Evolutionary conservation across 1,284 basidiomycete genomes (phyloP).

Genomic region (Ustilago hordei): DNA sequence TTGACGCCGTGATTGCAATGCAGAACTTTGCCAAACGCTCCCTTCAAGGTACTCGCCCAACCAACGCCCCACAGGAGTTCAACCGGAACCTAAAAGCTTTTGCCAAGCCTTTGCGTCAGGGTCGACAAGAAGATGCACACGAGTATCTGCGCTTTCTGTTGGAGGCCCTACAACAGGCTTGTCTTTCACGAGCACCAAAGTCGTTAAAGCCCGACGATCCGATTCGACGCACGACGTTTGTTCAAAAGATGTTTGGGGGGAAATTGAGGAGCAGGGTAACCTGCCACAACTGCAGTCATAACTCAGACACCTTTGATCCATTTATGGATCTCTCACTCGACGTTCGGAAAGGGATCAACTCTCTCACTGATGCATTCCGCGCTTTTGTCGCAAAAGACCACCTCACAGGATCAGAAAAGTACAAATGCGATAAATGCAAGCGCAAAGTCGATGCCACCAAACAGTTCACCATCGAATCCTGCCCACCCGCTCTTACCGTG

Average conservation of each 20-base stretch:
- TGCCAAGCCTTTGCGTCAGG: slow-evolving; percentile 87
- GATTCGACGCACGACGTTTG: slow-evolving; percentile 89
- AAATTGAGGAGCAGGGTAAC: slow-evolving; percentile 89
- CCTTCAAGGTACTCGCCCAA: slow-evolving; percentile 29
- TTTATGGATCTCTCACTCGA: slow-evolving; percentile 83
- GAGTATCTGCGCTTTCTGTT: slow-evolving; percentile 96
- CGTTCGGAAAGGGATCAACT: slow-evolving; percentile 73
- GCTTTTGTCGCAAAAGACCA: slow-evolving; percentile 86
- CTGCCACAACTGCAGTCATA: slow-evolving; percentile 84
- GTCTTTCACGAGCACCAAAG: slow-evolving; percentile 80
- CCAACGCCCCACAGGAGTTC: slow-evolving; percentile 57
- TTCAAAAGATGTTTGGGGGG: slow-evolving; percentile 94
- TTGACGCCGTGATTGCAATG: slow-evolving; percentile 60
- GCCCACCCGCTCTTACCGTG: slow-evolving; percentile 91
- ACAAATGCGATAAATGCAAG: slow-evolving; percentile 97
- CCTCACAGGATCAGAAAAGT: slow-evolving; percentile 91
- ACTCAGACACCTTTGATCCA: slow-evolving; percentile 96
- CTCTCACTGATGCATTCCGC: slow-evolving; percentile 80
- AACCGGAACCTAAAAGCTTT: slow-evolving; percentile 74
- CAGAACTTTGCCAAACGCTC: slow-evolving; percentile 76
- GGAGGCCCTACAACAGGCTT: slow-evolving; percentile 88
- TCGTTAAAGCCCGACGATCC: slow-evolving; percentile 72
- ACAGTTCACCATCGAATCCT: slow-evolving; percentile 85
- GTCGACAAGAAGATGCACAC: slow-evolving; percentile 97
- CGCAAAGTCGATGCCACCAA: slow-evolving; percentile 87